Base-by-base conservation (phyloP, 441 rosid genomes). In the Populus hybrid region DNA sequence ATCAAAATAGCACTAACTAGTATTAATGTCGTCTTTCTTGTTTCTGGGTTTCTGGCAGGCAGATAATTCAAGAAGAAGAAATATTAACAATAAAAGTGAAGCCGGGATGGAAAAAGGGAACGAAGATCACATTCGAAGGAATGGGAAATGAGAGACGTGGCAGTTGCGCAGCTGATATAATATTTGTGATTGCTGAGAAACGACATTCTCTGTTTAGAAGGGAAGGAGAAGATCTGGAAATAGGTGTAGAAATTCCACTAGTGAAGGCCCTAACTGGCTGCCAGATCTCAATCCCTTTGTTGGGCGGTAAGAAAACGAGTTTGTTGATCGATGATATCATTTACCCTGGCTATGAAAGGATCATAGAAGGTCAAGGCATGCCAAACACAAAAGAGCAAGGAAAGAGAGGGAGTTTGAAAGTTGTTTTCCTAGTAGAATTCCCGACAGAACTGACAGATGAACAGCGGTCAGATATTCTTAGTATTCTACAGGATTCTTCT, bases 21-120 rank as follows among this genome's bases (percentile, higher is more conserved):
- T 10, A 35, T 54, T 38, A 0, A 8, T 24, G 16, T 8, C 14
- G 38, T 20, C 40, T 46, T 72, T 57, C 12, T 23, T 34, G 57
- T 4, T 50, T 50, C 57, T 50, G 57, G 57, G 20, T 30, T 9
- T 68, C 21, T 28, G 36, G 80, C 84, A 89, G 91, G 81, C 83
- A 88, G 72, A n/a, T 83, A 69, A 75, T 76, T 4, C 81, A 92
- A 79, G 91, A 94, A 72, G 94, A 89, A 73, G 95, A 92, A 81
- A 71, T 82, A 1, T 79, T 93, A 50, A 85, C 88, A 1, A 89
- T 93, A 78, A 81, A 90, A 76, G 94, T 94, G 79, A 89, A 92
- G 85, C 88, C 98, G 3, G 98, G 97, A 72, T 94, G 98, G 98
- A 93, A 86, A 81, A 85, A 82, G n/a, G 97, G 97, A 71, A 94